Percentiles rank a stretch among this genome's conserved stretches.
phyloP scores from a whole-genome alignment of 345 rosid species.

The Pistacia vera region DNA sequence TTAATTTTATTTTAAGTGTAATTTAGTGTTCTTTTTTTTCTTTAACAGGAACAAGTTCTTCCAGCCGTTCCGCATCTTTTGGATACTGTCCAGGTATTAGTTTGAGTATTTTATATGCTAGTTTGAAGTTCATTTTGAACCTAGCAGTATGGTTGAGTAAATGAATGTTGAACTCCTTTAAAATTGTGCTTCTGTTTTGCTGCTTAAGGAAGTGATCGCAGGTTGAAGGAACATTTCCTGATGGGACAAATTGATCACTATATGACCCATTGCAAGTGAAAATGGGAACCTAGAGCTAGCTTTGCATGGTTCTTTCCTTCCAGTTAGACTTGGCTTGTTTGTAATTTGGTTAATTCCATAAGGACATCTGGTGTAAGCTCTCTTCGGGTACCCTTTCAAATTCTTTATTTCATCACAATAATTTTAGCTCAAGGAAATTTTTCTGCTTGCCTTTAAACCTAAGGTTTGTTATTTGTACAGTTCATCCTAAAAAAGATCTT shows the following conservation, averaged over 20 bases:
- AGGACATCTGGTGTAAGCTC: neutral
- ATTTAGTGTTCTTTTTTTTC: neutral
- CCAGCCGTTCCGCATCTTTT: slow-evolving; percentile 84
- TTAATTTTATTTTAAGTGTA: neutral
- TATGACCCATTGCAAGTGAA: slow-evolving; percentile 71
- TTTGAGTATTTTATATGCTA: neutral
- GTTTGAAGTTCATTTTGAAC: slow-evolving; percentile 4
- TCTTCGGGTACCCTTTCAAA: neutral
- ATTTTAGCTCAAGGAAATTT: slow-evolving; percentile 7
- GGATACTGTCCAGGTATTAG: slow-evolving; percentile 78
- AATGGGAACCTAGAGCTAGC: slow-evolving; percentile 87
- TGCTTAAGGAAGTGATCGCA: slow-evolving; percentile 22
- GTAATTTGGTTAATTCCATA: slow-evolving; percentile 9
- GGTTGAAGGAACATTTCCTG: slow-evolving; percentile 98
- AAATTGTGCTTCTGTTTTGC: neutral
- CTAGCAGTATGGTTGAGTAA: neutral
- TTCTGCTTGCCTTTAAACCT: neutral
- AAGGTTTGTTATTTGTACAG: neutral
- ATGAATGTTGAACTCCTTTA: neutral
- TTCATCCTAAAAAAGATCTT: neutral
- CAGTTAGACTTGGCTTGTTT: slow-evolving; percentile 37
- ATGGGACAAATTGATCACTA: slow-evolving; percentile 92
- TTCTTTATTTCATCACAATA: neutral
- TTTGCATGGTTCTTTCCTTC: slow-evolving; percentile 92
- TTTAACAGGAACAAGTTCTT: slow-evolving; percentile 87